These are phyloP conservation scores for Acrasis kona DNA, from an alignment of 78 protist genomes.

Conservation along the genomic window DNA sequence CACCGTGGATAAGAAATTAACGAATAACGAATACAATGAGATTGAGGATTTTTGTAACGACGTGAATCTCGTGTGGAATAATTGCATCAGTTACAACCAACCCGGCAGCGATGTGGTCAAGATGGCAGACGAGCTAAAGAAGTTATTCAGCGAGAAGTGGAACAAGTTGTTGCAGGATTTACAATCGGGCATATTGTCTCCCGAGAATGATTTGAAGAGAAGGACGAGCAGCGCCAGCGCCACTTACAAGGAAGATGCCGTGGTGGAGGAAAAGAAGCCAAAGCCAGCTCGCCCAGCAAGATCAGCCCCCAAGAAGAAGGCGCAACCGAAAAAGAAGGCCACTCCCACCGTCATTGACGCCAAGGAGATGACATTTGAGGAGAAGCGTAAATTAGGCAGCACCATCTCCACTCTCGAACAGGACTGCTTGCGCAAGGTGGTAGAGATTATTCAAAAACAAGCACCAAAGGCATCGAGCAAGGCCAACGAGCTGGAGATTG, in stretches of 20 bases:
- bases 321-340: background rate
- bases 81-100: slow-evolving; percentile 15
- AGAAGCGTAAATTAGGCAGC: background rate
- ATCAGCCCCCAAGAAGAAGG: background rate
- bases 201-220: background rate
- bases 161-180: background rate
- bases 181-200: background rate
- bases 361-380: background rate
- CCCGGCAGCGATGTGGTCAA: background rate
- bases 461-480: background rate
- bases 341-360: background rate
- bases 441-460: background rate
- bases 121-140: background rate
- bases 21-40: slow-evolving; percentile 8
- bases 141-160: background rate
- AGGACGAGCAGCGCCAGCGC: background rate
- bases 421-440: background rate
- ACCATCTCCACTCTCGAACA: background rate
- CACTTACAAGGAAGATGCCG: too few species aligned
- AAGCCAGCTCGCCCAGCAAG: background rate
- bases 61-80: slow-evolving; percentile 21
- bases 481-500: background rate
- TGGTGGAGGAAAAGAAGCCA: background rate
- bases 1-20: slow-evolving; percentile 49
- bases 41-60: slow-evolving; percentile 6